Conservation (phyloP, 305 asterid genomes). For the Plantago coronopus region DNA sequence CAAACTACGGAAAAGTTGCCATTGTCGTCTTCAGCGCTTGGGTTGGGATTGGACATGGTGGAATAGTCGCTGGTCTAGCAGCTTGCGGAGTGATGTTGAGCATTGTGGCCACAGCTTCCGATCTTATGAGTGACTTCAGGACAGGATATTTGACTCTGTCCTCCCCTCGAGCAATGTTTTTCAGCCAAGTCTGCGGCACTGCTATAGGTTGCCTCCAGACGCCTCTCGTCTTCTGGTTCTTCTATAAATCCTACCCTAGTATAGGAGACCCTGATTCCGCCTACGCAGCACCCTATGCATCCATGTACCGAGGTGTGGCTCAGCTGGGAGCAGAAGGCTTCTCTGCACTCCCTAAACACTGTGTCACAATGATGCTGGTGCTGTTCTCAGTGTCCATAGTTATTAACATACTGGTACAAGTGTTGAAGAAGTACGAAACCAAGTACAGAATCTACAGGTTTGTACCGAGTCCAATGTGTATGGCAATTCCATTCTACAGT, state of each 20-base stretch:
- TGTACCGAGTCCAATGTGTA: conserved; percentile 61
- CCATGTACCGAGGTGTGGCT: conserved; percentile 54
- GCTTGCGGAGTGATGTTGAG: conserved; percentile 69
- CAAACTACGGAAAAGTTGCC: conserved; percentile 63
- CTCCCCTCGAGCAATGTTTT: conserved; percentile 66
- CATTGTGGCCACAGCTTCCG: conserved; percentile 61
- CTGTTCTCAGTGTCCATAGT: conserved; percentile 32
- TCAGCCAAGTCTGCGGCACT: conserved; percentile 58
- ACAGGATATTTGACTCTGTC: conserved; percentile 63
- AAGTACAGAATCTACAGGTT: conserved; percentile 37
- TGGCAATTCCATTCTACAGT: conserved; percentile 58
- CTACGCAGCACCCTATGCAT: conserved; percentile 56
- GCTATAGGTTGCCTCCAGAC: conserved; percentile 50
- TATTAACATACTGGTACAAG: conserved; percentile 17
- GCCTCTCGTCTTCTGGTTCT: conserved; percentile 62
- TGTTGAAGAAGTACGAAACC: conserved; percentile 32
- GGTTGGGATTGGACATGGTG: conserved; percentile 52
- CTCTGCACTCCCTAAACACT: conserved; percentile 48
- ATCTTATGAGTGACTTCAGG: conserved; percentile 64
- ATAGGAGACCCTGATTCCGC: conserved; percentile 43
- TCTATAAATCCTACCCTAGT: conserved; percentile 41
- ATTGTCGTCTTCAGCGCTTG: conserved; percentile 56
- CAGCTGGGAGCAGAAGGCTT: conserved; percentile 60
- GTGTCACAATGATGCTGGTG: conserved; percentile 30
- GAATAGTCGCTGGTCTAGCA: conserved; percentile 64